These are phyloP conservation scores for Lachancea sp. DNA, from an alignment of 805 yeast species.

Conservation along the genomic window DNA sequence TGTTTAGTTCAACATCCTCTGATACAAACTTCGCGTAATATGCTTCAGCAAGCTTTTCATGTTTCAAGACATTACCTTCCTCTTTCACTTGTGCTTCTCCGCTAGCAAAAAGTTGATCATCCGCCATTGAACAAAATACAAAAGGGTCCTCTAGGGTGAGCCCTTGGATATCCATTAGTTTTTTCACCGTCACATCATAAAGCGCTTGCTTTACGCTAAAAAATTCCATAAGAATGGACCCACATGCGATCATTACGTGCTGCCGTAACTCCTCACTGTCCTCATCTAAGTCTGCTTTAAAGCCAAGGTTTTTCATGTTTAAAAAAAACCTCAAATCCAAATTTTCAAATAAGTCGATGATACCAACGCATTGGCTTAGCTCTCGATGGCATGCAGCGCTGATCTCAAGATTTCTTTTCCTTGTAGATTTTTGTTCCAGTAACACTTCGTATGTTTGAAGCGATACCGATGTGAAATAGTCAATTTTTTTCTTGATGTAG, in stretches of 20 bases:
- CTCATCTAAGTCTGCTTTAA: constrained; percentile 15
- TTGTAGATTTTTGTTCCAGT: constrained; percentile 13
- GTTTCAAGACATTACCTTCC: constrained; percentile 17
- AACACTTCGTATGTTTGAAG: constrained; percentile 20
- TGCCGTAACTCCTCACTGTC: constrained; percentile 30
- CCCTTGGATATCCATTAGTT: constrained; percentile 63
- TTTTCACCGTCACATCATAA: constrained; percentile 51
- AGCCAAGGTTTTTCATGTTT: constrained; percentile 22
- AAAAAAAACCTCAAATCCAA: constrained; percentile 30
- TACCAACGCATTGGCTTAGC: constrained; percentile 24
- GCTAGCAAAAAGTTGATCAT: constrained; percentile 36
- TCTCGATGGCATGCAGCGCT: constrained; percentile 30
- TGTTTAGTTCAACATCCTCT: constrained; percentile 39
- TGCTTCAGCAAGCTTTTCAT: constrained; percentile 45
- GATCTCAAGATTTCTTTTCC: constrained; percentile 18
- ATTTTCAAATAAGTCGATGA: constrained; percentile 28
- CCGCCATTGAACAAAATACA: constrained; percentile 56
- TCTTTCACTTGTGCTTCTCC: neutral
- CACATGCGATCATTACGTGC: constrained; percentile 25
- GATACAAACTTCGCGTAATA: constrained; percentile 42
- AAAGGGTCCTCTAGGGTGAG: constrained; percentile 71
- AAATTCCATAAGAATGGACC: constrained; percentile 50
- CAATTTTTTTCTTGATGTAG: constrained; percentile 17
- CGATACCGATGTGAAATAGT: constrained; percentile 8
- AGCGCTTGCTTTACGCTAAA: constrained; percentile 66